phyloP scores from a whole-genome alignment of 208 protist genomes.

The Wallacemonas sp. region DNA sequence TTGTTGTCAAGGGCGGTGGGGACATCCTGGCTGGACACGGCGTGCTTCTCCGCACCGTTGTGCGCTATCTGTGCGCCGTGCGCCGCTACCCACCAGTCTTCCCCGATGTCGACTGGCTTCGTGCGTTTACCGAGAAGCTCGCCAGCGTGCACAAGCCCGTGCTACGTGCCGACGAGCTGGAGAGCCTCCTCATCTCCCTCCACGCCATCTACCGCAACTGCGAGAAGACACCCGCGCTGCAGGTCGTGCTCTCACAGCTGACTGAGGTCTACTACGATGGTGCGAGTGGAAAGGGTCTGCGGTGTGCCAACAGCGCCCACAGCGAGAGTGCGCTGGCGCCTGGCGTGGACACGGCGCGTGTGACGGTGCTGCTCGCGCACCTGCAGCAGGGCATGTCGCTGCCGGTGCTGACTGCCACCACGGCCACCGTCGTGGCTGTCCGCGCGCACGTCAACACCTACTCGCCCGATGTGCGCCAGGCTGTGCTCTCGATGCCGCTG shows the following conservation, averaged over 20 bases:
- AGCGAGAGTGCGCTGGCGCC: conserved; percentile 21
- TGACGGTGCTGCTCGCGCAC: conserved; percentile 69
- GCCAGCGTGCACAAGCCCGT: neutral
- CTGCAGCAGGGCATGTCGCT: conserved; percentile 70
- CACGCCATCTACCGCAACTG: conserved; percentile 60
- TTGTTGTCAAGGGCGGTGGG: conserved; percentile 47
- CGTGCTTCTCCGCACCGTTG: conserved; percentile 27
- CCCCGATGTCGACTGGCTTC: conserved; percentile 58
- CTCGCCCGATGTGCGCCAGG: conserved; percentile 43
- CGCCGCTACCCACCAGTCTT: conserved; percentile 38
- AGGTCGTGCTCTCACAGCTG: conserved; percentile 50
- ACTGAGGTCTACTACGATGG: conserved; percentile 30
- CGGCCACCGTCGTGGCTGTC: conserved; percentile 33
- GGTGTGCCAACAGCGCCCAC: neutral
- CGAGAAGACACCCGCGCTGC: conserved; percentile 53
- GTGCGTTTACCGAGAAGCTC: conserved; percentile 40
- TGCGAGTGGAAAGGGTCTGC: neutral
- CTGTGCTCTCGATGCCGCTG: conserved; percentile 63
- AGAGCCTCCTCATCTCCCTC: conserved; percentile 63
- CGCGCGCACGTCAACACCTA: conserved; percentile 26
- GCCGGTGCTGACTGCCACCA: conserved; percentile 50
- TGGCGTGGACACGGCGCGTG: conserved; percentile 50
- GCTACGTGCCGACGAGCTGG: conserved; percentile 36
- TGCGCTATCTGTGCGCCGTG: conserved; percentile 64
- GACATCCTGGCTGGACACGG: conserved; percentile 38